Conservation (phyloP, 805 yeast genomes). For the Saccharomyces kudriavzevii region DNA sequence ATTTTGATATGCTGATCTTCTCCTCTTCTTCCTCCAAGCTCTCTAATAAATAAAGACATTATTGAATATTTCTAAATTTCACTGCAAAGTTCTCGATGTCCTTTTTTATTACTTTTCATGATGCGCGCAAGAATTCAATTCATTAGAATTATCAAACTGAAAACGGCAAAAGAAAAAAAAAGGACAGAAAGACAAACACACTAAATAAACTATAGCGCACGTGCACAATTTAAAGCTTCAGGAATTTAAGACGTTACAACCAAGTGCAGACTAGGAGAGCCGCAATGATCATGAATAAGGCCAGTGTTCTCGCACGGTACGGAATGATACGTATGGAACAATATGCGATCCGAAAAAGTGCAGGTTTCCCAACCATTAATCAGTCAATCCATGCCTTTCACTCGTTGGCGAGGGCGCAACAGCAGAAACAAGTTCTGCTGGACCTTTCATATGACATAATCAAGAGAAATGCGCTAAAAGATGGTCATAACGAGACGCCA, state of each 20-base stretch:
- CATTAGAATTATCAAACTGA: not conserved
- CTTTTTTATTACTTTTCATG: not conserved
- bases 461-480: slow-evolving; percentile 22
- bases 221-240: no score
- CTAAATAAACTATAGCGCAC: not conserved
- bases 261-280: not conserved
- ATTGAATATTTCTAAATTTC: not conserved
- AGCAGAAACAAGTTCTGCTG: slow-evolving; percentile 40
- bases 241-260: not conserved
- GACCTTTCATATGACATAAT: slow-evolving; percentile 48
- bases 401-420: slow-evolving; percentile 20
- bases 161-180: not conserved
- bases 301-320: slow-evolving; percentile 8
- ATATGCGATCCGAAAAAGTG: slow-evolving; percentile 21
- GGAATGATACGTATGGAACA: slow-evolving; percentile 19
- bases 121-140: not conserved
- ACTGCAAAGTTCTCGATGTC: not conserved
- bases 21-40: not conserved
- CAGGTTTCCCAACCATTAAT: not conserved
- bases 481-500: slow-evolving; percentile 11
- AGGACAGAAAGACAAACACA: not conserved
- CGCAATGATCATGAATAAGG: not conserved
- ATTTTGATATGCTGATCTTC: not conserved
- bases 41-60: not conserved
- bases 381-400: not conserved